phyloP scores from a whole-genome alignment of 805 yeast genomes.

The Barnettozyma sucrosica region DNA sequence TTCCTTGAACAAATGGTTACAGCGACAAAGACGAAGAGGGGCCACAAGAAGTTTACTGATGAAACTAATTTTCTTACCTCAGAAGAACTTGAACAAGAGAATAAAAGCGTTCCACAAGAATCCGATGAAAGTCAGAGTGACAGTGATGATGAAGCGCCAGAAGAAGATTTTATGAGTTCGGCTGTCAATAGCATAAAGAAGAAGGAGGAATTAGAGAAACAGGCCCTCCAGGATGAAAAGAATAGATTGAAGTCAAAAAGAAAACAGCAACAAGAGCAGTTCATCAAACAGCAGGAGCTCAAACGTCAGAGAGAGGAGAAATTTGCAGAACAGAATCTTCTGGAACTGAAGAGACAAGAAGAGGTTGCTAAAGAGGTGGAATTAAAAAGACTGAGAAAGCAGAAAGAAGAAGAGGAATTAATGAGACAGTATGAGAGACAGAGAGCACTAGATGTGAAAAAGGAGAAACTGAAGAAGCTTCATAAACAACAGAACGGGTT shows the following conservation, averaged over 20 bases:
- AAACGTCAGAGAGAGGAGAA: slow-evolving; percentile 18
- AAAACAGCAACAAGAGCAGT: slow-evolving; percentile 21
- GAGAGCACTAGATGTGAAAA: slow-evolving; percentile 13
- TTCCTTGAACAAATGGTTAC: not conserved
- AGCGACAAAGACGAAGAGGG: not conserved
- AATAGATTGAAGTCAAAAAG: slow-evolving; percentile 25
- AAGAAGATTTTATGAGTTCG: slow-evolving; percentile 35
- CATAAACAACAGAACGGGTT: slow-evolving; percentile 11
- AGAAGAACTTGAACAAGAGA: slow-evolving; percentile 15
- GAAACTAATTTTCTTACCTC: slow-evolving; percentile 19
- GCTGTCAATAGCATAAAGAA: slow-evolving; percentile 19
- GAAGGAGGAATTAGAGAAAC: slow-evolving; percentile 25
- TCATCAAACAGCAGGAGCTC: slow-evolving; percentile 21
- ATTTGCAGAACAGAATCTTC: slow-evolving; percentile 16
- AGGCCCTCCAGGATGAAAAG: slow-evolving; percentile 22
- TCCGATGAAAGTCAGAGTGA: slow-evolving; percentile 24
- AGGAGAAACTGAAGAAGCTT: slow-evolving; percentile 10
- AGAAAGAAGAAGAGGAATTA: slow-evolving; percentile 17
- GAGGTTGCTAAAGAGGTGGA: slow-evolving; percentile 13
- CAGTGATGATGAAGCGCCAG: slow-evolving; percentile 46
- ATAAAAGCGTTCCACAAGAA: slow-evolving; percentile 6
- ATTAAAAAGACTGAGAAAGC: slow-evolving; percentile 12
- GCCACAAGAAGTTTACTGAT: slow-evolving; percentile 18
- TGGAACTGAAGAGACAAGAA: slow-evolving; percentile 18
- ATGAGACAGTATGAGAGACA: slow-evolving; percentile 14